Evolutionary conservation across 805 yeast species (phyloP), one percentile per base, ranked within the genome.

Genomic region (Cyberlindnera maritima): DNA sequence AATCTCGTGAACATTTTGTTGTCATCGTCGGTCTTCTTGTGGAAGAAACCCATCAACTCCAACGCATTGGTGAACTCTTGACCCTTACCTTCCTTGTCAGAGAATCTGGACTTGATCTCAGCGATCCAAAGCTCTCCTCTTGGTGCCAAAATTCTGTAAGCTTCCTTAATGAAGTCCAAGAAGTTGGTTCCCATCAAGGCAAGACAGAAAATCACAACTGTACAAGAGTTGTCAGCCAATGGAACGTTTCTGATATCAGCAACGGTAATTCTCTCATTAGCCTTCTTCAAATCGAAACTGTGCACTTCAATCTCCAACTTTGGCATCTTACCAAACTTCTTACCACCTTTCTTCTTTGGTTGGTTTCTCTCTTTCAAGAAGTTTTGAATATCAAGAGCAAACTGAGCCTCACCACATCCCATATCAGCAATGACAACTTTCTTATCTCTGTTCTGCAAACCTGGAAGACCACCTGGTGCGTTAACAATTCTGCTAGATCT

Each of bases 371-470:
- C 58, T 41, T 68, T 68, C 50, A 77, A 68, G 56, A 77, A 77
- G 10, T 75, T 72, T 42, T 71, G 71, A 42, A 88, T 75, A 56
- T 89, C 87, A 34, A 73, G 66, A 1, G 96, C 82, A 39, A 94
- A 75, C 58, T 87, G 86, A 0, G 98, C 99, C 66, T 94, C 99
- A 46, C 99, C 99, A 66, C 99, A 94, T 11, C 99, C 99, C 98
- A 94, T 92, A 69, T 94, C 99, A 0, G 98, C 97, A 49, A 94
- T 77, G 3, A 86, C 89, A 32, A 92, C 81, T 49, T 76, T 75
- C 39, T 74, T 77, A 19, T 62, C 62, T 15, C 58, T 58, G 4
- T 23, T 7, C 8, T 63, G 65, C 33, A 81, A 62, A 17, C 94
- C 95, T 1, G 97, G 97, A 46, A 91, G 74, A 2, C 97, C 98